Conservation (phyloP, 179 eudicot species). For the Corrigiola litoralis region DNA sequence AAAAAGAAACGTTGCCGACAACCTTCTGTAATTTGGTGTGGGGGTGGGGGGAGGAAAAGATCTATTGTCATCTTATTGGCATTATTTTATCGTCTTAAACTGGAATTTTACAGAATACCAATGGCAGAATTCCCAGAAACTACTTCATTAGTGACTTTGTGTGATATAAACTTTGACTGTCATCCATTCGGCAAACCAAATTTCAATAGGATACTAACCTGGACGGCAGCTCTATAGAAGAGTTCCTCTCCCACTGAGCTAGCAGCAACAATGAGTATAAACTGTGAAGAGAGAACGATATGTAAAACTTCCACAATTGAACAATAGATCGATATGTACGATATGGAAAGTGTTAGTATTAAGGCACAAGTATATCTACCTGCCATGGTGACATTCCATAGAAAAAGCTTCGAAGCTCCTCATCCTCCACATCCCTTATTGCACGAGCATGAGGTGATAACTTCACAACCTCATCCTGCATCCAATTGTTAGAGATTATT, state of each 20-base stretch:
- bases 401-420: constrained; percentile 89
- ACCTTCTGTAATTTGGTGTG: too few species aligned
- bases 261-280: constrained; percentile 85
- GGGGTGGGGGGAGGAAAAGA: too few species aligned
- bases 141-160: not conserved
- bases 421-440: constrained; percentile 96
- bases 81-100: too few species aligned
- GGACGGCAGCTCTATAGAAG: constrained; percentile 96
- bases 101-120: too few species aligned
- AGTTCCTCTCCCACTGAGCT: constrained; percentile 99
- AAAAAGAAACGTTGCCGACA: too few species aligned
- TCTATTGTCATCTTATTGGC: too few species aligned
- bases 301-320: not conserved
- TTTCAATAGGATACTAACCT: constrained; percentile 39
- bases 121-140: not conserved
- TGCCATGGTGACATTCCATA: constrained; percentile 99
- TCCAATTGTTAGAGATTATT: not conserved
- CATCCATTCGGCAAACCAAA: not conserved
- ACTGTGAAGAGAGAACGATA: constrained; percentile 40
- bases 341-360: not conserved
- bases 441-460: constrained; percentile 98
- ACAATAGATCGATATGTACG: not conserved
- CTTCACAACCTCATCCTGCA: constrained; percentile 98
- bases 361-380: constrained; percentile 35
- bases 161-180: not conserved